Percentiles rank a stretch among this genome's conserved stretches.
Conservation (phyloP, 768 basidiomycete species). For the Lactarius quietus region DNA sequence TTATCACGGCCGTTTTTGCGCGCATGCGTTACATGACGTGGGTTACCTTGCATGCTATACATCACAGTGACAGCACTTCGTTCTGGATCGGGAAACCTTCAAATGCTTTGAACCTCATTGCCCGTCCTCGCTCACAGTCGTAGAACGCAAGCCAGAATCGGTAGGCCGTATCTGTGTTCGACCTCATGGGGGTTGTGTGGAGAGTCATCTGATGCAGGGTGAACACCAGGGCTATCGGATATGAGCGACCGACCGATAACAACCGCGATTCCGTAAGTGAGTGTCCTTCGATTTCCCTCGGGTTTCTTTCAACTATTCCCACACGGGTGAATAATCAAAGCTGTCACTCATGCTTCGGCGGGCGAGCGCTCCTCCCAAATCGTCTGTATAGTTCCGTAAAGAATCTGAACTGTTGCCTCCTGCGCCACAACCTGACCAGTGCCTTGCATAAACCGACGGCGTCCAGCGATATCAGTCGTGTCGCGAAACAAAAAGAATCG, state of each 20-base stretch:
- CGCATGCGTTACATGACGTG: not conserved
- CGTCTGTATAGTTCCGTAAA: not conserved
- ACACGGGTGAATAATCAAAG: not conserved
- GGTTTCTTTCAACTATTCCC: not conserved
- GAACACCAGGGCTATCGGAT: not conserved
- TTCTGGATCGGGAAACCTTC: not conserved
- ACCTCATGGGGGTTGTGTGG: not conserved
- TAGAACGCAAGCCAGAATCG: not conserved
- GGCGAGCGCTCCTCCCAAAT: not conserved
- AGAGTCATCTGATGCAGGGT: not conserved
- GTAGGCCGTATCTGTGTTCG: not conserved
- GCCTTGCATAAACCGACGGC: not conserved
- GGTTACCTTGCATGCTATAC: not conserved
- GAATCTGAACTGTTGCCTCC: not conserved
- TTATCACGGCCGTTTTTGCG: not conserved
- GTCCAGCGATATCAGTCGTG: not conserved
- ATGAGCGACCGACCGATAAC: not conserved
- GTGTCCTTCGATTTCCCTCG: not conserved
- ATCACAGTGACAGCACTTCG: not conserved
- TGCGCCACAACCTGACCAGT: not conserved
- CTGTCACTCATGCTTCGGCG: not conserved
- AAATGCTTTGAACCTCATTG: not conserved
- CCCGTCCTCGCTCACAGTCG: too few species aligned
- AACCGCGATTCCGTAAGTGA: not conserved
- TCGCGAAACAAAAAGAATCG: not conserved